Base-by-base conservation (phyloP, 192 early-diverging fungal species). In the Cetraspora pellucida region DNA sequence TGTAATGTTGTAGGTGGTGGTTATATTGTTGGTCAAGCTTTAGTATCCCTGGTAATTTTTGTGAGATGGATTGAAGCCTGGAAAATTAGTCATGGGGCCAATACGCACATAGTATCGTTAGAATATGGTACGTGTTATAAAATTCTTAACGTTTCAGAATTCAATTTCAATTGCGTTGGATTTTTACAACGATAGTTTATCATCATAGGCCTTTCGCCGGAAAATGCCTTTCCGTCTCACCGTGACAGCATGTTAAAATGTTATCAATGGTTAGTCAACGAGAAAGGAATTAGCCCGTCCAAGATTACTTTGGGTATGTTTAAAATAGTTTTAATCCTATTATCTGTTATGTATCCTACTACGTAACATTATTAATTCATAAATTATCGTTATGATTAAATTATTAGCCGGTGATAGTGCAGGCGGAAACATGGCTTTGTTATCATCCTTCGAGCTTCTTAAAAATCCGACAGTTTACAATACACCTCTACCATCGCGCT, bases 341-440 rank as follows among this genome's bases (percentile, higher is more conserved):
- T n/a, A 30, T 13, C 13, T 11, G 25, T 23, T 50, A 28, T 50
- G 14, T 14, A 50, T 70, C 5, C 50, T 45, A 37, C 16, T 46
- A 21, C 13, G 13, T 67, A 17, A 21, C 17, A 23, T 52, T 13
- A 21, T 23, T 1, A 52, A 23, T 21, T 70, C 8, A 10, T 66
- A 46, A 28, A 44, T 21, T 37, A 23, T 30, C 21, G 0, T 49
- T 44, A 27, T 25, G 46, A 46, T 8, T 49, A 46, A 23, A 9
- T 68, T 66, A 44, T 50, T 76, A 52, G 74, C 45, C 45, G 74
- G 74, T 66, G 74, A 76, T 52, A 76, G 74, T 49, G 63, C 61
- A 5, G 74, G 74, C 28, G 74, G 46, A 66, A 76, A 76, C 55
- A 27, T 66, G 5, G 44, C 49, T 43, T 0, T 28, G 31, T 10